Evolutionary conservation across 1,139 yeast species (phyloP).

Genomic region (Zhuliangozyma blackwelliae): DNA sequence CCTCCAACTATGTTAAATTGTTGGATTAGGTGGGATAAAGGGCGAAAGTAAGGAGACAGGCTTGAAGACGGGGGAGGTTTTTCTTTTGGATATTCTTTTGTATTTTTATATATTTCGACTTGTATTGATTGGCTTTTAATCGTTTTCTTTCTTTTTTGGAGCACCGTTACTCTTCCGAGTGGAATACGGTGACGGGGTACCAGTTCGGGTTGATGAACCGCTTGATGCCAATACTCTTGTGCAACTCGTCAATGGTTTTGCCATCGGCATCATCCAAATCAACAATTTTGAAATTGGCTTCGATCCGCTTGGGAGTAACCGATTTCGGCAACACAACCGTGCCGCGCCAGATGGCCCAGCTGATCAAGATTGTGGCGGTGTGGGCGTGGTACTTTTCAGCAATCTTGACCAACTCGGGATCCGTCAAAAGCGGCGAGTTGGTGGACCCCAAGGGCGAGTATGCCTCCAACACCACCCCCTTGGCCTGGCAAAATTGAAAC

Average conservation of each 20-base stretch:
- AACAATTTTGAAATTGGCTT: constrained; percentile 50
- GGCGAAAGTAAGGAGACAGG: not conserved
- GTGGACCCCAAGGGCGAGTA: constrained; percentile 78
- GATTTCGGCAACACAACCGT: constrained; percentile 74
- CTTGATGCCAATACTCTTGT: constrained; percentile 38
- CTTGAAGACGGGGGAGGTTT: not conserved
- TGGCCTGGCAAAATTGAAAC: constrained; percentile 46
- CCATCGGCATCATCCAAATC: constrained; percentile 54
- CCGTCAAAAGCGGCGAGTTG: constrained; percentile 58
- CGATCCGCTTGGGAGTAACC: constrained; percentile 55
- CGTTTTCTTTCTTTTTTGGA: not conserved
- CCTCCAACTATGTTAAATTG: constrained; percentile 86
- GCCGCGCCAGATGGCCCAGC: constrained; percentile 72
- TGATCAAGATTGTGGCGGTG: constrained; percentile 60
- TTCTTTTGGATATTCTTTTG: not conserved
- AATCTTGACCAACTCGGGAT: constrained; percentile 43
- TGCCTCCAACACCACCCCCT: constrained; percentile 64
- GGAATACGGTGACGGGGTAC: constrained; percentile 21
- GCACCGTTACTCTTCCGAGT: constrained; percentile 4
- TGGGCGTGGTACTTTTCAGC: constrained; percentile 54
- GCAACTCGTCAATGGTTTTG: constrained; percentile 31
- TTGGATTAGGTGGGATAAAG: constrained; percentile 26
- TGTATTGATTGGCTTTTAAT: not conserved
- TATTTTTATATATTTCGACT: not conserved
- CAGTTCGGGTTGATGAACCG: constrained; percentile 47